Evolutionary conservation across 768 basidiomycete genomes (phyloP).

Genomic region (Amanita fuliginea): DNA sequence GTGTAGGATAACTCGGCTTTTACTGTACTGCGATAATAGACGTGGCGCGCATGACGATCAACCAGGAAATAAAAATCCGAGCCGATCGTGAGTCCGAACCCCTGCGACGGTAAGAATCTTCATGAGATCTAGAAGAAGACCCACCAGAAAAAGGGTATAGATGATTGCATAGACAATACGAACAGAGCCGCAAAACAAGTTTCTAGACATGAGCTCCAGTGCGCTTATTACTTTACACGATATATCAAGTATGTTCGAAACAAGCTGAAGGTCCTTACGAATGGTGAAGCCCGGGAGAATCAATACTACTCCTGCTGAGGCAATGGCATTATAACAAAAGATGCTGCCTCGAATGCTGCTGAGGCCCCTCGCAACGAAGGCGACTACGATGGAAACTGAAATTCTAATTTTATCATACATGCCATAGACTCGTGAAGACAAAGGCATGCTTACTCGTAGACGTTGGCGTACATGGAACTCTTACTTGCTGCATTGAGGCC

Average conservation of each 20-base stretch:
- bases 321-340: constrained; percentile 87
- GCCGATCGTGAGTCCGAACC: constrained; percentile 76
- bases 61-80: constrained; percentile 72
- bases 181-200: constrained; percentile 73
- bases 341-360: constrained; percentile 62
- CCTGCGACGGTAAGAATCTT: constrained; percentile 26
- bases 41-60: constrained; percentile 41
- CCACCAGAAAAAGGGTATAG: constrained; percentile 70
- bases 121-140: constrained; percentile 9
- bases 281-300: constrained; percentile 85
- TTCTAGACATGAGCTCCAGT: constrained; percentile 71
- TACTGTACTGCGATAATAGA: constrained; percentile 37
- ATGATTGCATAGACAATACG: constrained; percentile 81
- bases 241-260: background rate
- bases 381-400: constrained; percentile 74
- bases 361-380: constrained; percentile 70
- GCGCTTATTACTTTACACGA: constrained; percentile 55
- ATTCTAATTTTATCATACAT: constrained; percentile 36
- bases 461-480: constrained; percentile 87
- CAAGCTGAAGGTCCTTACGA: constrained; percentile 32
- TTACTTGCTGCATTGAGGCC: constrained; percentile 76
- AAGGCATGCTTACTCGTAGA: constrained; percentile 68
- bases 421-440: background rate
- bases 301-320: constrained; percentile 82
- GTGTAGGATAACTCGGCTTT: constrained; percentile 29